Percentiles rank a stretch among this genome's conserved stretches.
Evolutionary conservation across 2,329 filamentous ascomycete species (phyloP).

Genomic region (Exophiala xenobiotica): DNA sequence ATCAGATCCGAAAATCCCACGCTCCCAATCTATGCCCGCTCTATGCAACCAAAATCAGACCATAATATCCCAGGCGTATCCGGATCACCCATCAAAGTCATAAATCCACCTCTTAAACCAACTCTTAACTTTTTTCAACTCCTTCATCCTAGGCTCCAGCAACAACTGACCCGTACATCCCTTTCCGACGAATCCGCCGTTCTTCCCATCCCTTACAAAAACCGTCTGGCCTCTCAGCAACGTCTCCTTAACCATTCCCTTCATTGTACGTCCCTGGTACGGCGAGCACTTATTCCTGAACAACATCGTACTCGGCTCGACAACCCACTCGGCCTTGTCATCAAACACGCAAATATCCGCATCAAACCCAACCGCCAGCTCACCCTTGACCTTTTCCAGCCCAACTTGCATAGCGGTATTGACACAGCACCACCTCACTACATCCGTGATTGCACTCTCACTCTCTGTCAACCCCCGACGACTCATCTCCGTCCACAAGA

Average conservation of each 20-base stretch:
- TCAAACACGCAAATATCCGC: slow-evolving; percentile 93
- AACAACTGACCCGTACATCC: slow-evolving; percentile 40
- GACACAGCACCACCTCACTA: slow-evolving; percentile 79
- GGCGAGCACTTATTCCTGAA: slow-evolving; percentile 93
- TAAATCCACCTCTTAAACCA: slow-evolving; percentile 29
- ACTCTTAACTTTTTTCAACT: slow-evolving; percentile 25
- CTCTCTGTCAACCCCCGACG: slow-evolving; percentile 55
- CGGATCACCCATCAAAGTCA: slow-evolving; percentile 20
- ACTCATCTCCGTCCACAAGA: slow-evolving; percentile 76
- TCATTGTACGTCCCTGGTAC: slow-evolving; percentile 78
- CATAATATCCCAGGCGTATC: no score
- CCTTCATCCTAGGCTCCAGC: slow-evolving; percentile 36
- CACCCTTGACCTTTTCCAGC: slow-evolving; percentile 76
- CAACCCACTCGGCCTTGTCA: slow-evolving; percentile 73
- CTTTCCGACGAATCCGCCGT: slow-evolving; percentile 40
- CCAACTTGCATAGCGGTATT: slow-evolving; percentile 90
- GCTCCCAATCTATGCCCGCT: background rate
- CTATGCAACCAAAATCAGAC: background rate
- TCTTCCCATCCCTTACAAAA: slow-evolving; percentile 65
- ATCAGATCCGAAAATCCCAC: background rate
- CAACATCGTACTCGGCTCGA: slow-evolving; percentile 76
- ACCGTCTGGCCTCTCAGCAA: slow-evolving; percentile 77
- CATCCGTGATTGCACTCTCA: slow-evolving; percentile 64
- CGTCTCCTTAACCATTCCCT: slow-evolving; percentile 77
- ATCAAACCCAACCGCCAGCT: slow-evolving; percentile 76